Evolutionary conservation across 148 eudicot species (phyloP).

Genomic region (Cornus florida): DNA sequence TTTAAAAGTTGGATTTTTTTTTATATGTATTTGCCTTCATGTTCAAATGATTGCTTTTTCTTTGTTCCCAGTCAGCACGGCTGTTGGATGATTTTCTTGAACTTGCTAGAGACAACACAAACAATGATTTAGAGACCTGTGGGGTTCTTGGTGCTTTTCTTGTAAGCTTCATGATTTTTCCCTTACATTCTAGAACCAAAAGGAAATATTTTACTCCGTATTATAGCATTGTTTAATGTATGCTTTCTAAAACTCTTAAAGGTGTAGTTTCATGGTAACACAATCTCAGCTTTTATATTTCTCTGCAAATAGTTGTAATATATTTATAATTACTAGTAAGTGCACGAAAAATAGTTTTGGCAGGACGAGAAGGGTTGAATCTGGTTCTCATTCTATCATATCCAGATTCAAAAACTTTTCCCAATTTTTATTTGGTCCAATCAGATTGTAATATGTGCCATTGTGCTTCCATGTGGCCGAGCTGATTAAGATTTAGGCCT

Average conservation of each 20-base stretch:
- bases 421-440: background rate
- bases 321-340: too few relatives aligned
- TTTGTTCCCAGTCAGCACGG: constrained; percentile 44
- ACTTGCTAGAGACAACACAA: constrained; percentile 57
- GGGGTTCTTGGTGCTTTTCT: constrained; percentile 84
- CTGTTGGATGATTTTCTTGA: constrained; percentile 62
- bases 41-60: background rate
- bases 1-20: background rate
- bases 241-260: background rate
- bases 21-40: background rate
- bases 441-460: background rate
- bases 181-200: constrained; percentile 2
- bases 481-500: background rate
- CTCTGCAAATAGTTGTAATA: background rate
- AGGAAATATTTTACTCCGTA: background rate
- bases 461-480: background rate
- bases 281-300: background rate
- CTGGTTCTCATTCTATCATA: background rate
- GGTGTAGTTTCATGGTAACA: too few relatives aligned
- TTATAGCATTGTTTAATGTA: background rate
- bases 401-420: background rate
- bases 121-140: constrained; percentile 77
- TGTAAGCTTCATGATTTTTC: constrained; percentile 39
- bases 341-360: background rate
- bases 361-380: background rate